A percentile compares a stretch with the other conserved stretches of the same genome.
These are phyloP conservation scores for Collybiopsis confluens DNA, from an alignment of 768 basidiomycete genomes.

Conservation along the genomic window DNA sequence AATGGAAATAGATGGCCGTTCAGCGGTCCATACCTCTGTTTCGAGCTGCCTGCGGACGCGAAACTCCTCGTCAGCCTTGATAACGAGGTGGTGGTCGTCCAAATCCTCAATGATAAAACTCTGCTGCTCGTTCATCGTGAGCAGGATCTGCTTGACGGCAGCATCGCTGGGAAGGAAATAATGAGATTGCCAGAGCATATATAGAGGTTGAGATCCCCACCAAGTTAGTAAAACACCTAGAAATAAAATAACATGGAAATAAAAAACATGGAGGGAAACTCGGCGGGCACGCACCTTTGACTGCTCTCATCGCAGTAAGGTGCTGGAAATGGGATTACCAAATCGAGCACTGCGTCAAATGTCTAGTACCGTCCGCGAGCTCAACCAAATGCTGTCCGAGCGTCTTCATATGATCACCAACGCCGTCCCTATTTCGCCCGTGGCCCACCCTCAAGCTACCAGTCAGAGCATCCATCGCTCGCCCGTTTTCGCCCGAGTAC, in stretches of 20 bases:
- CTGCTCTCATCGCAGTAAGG: slow-evolving; percentile 47
- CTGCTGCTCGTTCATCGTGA: slow-evolving; percentile 75
- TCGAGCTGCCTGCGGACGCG: slow-evolving; percentile 70
- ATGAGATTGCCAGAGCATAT: neutral
- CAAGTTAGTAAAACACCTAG: slow-evolving; percentile 66
- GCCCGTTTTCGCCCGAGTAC: neutral
- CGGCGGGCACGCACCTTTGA: slow-evolving; percentile 43
- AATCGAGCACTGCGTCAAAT: neutral
- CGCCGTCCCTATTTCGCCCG: slow-evolving; percentile 2
- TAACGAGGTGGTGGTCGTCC: slow-evolving; percentile 78
- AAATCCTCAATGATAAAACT: slow-evolving; percentile 85
- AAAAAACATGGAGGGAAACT: slow-evolving; percentile 1
- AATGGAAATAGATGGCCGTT: neutral
- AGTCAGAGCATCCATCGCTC: neutral
- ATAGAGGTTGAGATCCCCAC: slow-evolving; percentile 27
- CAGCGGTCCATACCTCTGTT: slow-evolving; percentile 56
- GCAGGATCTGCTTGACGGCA: slow-evolving; percentile 84
- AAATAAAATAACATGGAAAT: neutral
- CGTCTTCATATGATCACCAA: slow-evolving; percentile 3
- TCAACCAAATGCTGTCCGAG: slow-evolving; percentile 3
- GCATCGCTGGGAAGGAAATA: slow-evolving; percentile 53
- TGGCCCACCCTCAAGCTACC: slow-evolving; percentile 2
- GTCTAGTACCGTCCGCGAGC: neutral
- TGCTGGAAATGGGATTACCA: neutral
- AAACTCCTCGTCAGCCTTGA: slow-evolving; percentile 80